Evolutionary conservation across 179 eudicot genomes (phyloP).

Genomic region (Vitellaria paradoxa): DNA sequence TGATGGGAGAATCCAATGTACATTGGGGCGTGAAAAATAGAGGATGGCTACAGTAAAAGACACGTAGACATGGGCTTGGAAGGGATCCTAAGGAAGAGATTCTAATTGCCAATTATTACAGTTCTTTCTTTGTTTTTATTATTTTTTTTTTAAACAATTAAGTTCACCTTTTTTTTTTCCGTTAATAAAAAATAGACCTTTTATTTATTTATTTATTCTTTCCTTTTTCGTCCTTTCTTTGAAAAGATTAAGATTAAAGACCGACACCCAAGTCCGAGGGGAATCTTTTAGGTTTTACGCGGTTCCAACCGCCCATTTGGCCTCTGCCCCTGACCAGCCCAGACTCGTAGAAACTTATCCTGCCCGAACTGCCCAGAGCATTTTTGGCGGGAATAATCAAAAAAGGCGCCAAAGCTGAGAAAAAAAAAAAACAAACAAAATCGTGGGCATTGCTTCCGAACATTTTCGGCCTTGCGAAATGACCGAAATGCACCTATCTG

Average conservation of each 20-base stretch:
- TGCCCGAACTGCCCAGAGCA: conserved; percentile 22
- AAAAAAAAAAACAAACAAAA: too few species aligned
- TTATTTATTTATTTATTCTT: background rate
- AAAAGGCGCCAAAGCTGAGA: background rate
- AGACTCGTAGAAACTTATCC: background rate
- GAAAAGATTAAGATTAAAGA: too few species aligned
- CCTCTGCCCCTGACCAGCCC: conserved; percentile 7
- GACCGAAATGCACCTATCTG: too few species aligned
- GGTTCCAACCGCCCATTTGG: background rate
- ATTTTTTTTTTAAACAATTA: background rate
- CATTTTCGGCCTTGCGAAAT: too few species aligned
- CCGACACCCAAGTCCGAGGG: conserved; percentile 7
- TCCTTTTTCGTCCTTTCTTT: background rate
- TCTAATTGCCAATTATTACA: background rate
- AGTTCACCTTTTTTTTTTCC: too few species aligned
- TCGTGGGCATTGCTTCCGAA: too few species aligned
- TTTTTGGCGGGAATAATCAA: conserved; percentile 16
- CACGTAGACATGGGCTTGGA: conserved; percentile 6
- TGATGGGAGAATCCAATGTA: background rate
- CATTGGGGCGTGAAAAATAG: background rate
- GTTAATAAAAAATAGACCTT: background rate
- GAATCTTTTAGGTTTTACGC: background rate
- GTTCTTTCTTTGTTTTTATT: background rate
- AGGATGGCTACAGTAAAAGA: background rate
- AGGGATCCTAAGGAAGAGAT: conserved; percentile 23